Evolutionary conservation across 179 eudicot genomes (phyloP).

Genomic region (Camellia oleifera): DNA sequence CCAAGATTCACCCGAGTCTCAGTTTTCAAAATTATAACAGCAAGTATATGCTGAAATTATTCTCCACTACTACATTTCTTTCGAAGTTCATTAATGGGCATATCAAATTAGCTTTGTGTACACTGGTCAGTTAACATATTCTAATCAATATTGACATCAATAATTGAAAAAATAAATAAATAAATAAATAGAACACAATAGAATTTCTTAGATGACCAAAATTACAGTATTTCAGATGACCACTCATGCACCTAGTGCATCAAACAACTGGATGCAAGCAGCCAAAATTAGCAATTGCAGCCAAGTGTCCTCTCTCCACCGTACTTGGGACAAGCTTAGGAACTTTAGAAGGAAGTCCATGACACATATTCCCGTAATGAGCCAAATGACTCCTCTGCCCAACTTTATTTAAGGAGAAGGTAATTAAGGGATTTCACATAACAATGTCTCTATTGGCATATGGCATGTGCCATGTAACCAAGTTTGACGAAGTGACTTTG

Average conservation of each 20-base stretch:
- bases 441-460: neutral
- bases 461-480: neutral
- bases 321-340: neutral
- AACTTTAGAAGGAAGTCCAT: neutral
- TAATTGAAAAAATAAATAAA: too few species aligned
- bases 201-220: too few species aligned
- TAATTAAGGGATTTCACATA: conserved; percentile 1
- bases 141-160: too few species aligned
- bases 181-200: too few species aligned
- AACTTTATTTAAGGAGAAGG: neutral
- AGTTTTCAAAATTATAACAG: neutral
- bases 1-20: neutral
- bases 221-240: neutral
- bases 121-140: too few species aligned
- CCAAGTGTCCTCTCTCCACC: neutral
- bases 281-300: neutral
- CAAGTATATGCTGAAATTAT: neutral
- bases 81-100: too few species aligned
- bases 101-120: too few species aligned
- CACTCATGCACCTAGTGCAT: neutral
- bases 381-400: neutral
- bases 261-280: neutral
- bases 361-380: neutral
- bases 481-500: neutral
- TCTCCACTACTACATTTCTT: too few species aligned